Evolutionary conservation across 495 filamentous ascomycete genomes (phyloP).

Genomic region (Talaromyces nanjingensis): DNA sequence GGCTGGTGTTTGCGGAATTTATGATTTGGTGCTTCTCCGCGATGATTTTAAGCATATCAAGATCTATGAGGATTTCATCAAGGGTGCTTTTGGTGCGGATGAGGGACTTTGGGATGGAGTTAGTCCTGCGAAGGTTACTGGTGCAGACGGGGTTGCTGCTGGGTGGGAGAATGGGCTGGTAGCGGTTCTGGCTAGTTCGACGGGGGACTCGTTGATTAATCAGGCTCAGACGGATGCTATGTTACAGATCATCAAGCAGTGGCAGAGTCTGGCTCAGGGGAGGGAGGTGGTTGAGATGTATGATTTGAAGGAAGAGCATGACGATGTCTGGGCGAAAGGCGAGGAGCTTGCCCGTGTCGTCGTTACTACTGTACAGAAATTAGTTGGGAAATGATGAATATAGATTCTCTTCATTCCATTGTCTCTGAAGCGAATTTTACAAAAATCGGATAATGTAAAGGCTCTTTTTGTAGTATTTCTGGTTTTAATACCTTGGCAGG

Average conservation of each 20-base stretch:
- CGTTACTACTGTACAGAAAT: constrained; percentile 23
- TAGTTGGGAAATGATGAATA: constrained; percentile 12
- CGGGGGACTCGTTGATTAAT: constrained; percentile 55
- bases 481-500: neutral
- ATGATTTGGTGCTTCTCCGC: constrained; percentile 52
- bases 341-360: constrained; percentile 40
- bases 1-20: constrained; percentile 58
- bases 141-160: constrained; percentile 24
- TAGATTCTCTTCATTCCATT: neutral
- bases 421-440: neutral
- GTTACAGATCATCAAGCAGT: constrained; percentile 28
- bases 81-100: constrained; percentile 56
- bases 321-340: constrained; percentile 51
- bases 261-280: constrained; percentile 19
- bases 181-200: constrained; percentile 53
- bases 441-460: neutral
- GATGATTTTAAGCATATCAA: constrained; percentile 36
- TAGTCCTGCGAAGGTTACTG: constrained; percentile 39
- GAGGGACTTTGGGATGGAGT: constrained; percentile 43
- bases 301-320: constrained; percentile 54
- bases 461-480: neutral
- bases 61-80: constrained; percentile 52
- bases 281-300: constrained; percentile 29
- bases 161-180: constrained; percentile 37
- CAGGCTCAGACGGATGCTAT: constrained; percentile 44